Evolutionary conservation across 192 early-diverging fungal species (phyloP).

Genomic region (Linderina pennispora): DNA sequence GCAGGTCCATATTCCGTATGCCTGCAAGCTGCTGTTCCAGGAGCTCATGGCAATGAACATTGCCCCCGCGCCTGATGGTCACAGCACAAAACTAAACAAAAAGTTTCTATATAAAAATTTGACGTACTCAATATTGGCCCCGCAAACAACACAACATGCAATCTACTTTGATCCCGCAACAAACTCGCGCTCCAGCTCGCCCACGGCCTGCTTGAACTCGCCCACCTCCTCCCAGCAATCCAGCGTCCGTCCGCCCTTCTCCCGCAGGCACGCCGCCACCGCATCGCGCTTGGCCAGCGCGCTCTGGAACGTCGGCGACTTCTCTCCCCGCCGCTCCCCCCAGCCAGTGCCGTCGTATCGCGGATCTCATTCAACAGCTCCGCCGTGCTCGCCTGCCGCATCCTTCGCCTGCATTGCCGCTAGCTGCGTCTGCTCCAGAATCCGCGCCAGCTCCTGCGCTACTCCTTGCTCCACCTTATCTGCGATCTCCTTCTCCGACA

Average conservation of each 20-base stretch:
- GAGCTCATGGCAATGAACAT: conserved; percentile 99
- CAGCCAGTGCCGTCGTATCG: conserved; percentile 33
- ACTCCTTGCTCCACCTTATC: conserved; percentile 29
- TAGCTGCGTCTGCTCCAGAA: conserved; percentile 38
- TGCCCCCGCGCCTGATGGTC: conserved; percentile 80
- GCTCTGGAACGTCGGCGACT: conserved; percentile 8
- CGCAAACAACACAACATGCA: too few species aligned
- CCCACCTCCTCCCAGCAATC: conserved; percentile 45
- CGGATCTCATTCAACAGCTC: conserved; percentile 42
- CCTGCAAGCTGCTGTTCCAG: conserved; percentile 97
- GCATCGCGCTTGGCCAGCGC: conserved; percentile 27
- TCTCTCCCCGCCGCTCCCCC: conserved; percentile 1
- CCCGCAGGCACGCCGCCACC: conserved; percentile 17
- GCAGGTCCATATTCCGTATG: conserved; percentile 97
- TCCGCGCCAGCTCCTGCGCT: conserved; percentile 39
- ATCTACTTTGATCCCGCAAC: conserved; percentile 11
- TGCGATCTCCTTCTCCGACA: conserved; percentile 8
- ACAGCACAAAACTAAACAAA: conserved; percentile 11
- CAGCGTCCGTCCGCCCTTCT: conserved; percentile 31
- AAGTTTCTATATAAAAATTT: too few species aligned
- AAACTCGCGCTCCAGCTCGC: conserved; percentile 32
- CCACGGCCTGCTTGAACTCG: conserved; percentile 33
- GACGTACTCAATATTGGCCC: too few species aligned
- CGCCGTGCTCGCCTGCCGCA: conserved; percentile 33
- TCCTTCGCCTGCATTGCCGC: conserved; percentile 31